Evolutionary conservation across 2,329 filamentous ascomycete genomes (phyloP).

Genomic region (Ascochyta pisi): DNA sequence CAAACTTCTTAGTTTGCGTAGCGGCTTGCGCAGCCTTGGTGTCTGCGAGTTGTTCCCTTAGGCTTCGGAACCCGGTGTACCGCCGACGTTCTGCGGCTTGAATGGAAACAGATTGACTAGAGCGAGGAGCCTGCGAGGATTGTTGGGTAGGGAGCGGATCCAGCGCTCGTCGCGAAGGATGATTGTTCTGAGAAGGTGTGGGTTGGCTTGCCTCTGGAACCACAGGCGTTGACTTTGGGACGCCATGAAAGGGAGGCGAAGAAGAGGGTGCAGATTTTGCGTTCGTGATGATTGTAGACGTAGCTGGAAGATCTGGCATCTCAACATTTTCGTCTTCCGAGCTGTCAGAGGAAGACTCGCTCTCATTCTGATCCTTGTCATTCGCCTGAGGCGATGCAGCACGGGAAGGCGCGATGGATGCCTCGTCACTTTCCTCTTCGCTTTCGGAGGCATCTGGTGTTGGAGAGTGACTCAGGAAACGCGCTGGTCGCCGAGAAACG

Average conservation of each 20-base stretch:
- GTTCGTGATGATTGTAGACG: not conserved
- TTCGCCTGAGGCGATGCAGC: constrained; percentile 3
- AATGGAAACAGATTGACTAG: constrained; percentile 18
- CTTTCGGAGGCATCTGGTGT: constrained; percentile 27
- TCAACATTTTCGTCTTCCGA: constrained; percentile 20
- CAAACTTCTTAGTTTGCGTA: constrained; percentile 15
- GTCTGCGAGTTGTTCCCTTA: constrained; percentile 24
- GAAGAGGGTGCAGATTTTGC: constrained; percentile 18
- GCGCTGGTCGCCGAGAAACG: constrained; percentile 27
- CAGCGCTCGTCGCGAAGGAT: constrained; percentile 5
- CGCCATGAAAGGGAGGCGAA: constrained; percentile 12
- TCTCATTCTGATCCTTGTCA: constrained; percentile 9
- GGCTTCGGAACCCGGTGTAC: constrained; percentile 19
- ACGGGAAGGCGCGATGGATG: constrained; percentile 6
- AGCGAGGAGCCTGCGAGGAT: constrained; percentile 14
- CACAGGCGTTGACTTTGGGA: constrained; percentile 5
- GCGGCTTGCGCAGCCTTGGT: constrained; percentile 12
- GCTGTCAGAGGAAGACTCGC: constrained; percentile 22
- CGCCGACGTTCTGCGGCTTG: constrained; percentile 18
- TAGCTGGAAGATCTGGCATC: constrained; percentile 11
- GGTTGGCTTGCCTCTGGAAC: constrained; percentile 16
- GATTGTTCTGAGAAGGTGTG: constrained; percentile 9
- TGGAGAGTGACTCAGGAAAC: constrained; percentile 33
- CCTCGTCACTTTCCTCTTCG: constrained; percentile 24
- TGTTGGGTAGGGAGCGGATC: constrained; percentile 17